Conservation (phyloP, 2,329 filamentous ascomycete genomes). For the Phaeosphaeriaceae sp. region DNA sequence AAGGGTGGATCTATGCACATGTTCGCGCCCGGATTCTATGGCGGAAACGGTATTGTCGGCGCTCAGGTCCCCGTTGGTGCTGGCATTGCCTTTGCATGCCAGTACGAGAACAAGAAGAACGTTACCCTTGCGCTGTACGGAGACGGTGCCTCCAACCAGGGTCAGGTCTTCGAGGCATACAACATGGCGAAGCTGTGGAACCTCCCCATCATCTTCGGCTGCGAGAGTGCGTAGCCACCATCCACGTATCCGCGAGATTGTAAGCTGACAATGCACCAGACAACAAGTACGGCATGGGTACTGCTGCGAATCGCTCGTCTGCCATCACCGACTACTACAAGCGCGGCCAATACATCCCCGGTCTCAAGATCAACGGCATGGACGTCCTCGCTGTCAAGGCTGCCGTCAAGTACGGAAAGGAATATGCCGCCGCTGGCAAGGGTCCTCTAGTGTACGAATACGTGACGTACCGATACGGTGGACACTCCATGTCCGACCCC, state of each 20-base stretch:
- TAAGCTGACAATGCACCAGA: constrained; percentile 62
- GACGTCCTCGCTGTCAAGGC: constrained; percentile 98
- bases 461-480: constrained; percentile 98
- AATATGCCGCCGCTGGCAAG: constrained; percentile 82
- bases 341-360: constrained; percentile 99
- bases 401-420: constrained; percentile 90
- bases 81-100: constrained; percentile 94
- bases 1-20: constrained; percentile 99
- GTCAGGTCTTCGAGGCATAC: constrained; percentile 99
- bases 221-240: constrained; percentile 80
- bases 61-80: constrained; percentile 97
- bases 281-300: constrained; percentile 99
- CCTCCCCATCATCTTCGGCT: constrained; percentile 92
- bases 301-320: constrained; percentile 89
- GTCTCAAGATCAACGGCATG: constrained; percentile 99
- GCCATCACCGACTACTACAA: constrained; percentile 99
- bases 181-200: constrained; percentile 99
- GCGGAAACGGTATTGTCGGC: constrained; percentile 98
- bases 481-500: constrained; percentile 99
- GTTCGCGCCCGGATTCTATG: constrained; percentile 98
- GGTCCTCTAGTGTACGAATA: constrained; percentile 97
- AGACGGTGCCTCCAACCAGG: constrained; percentile 98
- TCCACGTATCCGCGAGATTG: background rate
- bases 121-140: constrained; percentile 91
- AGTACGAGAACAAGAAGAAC: constrained; percentile 88